A percentile compares a stretch with the other conserved stretches of the same genome.
These are phyloP conservation scores for Sarocladium brachiariae DNA, from an alignment of 2,329 filamentous ascomycete genomes.

Conservation along the genomic window DNA sequence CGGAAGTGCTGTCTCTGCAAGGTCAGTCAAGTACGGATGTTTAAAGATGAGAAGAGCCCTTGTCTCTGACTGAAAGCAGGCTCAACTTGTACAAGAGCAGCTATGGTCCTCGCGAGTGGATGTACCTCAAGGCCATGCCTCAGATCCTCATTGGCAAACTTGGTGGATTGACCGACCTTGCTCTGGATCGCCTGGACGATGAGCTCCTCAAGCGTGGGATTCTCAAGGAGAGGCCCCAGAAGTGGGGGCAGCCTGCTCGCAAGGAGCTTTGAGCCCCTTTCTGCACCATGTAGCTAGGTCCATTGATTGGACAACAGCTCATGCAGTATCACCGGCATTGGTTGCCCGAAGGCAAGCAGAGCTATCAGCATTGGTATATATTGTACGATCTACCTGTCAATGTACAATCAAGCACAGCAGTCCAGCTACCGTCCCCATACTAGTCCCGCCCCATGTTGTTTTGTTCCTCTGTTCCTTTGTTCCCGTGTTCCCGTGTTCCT, in stretches of 20 bases:
- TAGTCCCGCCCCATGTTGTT: background rate
- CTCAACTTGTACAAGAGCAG: constrained; percentile 7
- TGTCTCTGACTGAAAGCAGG: no score
- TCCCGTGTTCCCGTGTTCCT: background rate
- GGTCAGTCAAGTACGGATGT: no score
- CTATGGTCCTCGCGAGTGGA: constrained; percentile 7
- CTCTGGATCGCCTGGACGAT: constrained; percentile 3
- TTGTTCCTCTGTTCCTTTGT: background rate
- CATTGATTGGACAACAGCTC: background rate
- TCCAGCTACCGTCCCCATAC: constrained; percentile 3
- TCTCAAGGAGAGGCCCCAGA: constrained; percentile 1
- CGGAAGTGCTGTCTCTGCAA: constrained; percentile 6
- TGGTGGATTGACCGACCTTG: background rate
- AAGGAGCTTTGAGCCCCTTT: constrained; percentile 2
- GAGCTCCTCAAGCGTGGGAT: constrained; percentile 3
- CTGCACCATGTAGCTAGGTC: background rate
- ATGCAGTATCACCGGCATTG: background rate
- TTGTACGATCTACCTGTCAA: constrained; percentile 4
- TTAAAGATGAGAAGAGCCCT: no score
- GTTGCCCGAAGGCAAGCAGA: no score
- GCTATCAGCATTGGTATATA: constrained; percentile 8
- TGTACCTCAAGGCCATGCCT: constrained; percentile 9
- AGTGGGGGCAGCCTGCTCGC: background rate
- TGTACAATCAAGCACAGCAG: constrained; percentile 6
- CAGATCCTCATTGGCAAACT: constrained; percentile 1